A percentile compares a stretch with the other conserved stretches of the same genome.
Conservation (phyloP, 257 asterid species). For the Solanum dulcamara region DNA sequence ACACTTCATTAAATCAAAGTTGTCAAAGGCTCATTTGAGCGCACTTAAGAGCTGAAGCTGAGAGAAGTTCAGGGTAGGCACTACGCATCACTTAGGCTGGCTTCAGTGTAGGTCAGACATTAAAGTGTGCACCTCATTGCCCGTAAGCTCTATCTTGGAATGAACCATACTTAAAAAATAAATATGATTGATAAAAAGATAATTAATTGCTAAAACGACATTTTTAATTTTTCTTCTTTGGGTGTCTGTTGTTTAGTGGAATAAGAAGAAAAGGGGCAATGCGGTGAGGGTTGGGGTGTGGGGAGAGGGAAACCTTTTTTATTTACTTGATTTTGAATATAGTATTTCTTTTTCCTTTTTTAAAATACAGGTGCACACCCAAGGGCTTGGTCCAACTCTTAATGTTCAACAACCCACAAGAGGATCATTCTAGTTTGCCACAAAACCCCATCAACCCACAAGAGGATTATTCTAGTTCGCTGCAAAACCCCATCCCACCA, state of each 20-base stretch:
- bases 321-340: not conserved
- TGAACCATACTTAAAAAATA: not conserved
- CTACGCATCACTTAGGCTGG: not conserved
- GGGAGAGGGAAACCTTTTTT: not conserved
- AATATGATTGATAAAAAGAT: not conserved
- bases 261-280: not conserved
- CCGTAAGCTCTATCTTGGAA: not conserved
- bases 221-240: not conserved
- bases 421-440: not conserved
- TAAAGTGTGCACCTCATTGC: not conserved
- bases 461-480: not conserved
- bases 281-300: not conserved
- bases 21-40: not conserved
- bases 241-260: not conserved
- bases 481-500: not conserved
- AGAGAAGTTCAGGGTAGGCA: not conserved
- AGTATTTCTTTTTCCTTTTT: not conserved
- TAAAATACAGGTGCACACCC: not conserved
- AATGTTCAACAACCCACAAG: not conserved
- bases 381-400: not conserved
- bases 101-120: not conserved
- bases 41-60: not conserved
- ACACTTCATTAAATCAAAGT: not conserved
- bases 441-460: not conserved
- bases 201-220: not conserved